A percentile compares a stretch with the other conserved stretches of the same genome.
Evolutionary conservation across 331 rosid species (phyloP).

Genomic region (Pyrus hybrid): DNA sequence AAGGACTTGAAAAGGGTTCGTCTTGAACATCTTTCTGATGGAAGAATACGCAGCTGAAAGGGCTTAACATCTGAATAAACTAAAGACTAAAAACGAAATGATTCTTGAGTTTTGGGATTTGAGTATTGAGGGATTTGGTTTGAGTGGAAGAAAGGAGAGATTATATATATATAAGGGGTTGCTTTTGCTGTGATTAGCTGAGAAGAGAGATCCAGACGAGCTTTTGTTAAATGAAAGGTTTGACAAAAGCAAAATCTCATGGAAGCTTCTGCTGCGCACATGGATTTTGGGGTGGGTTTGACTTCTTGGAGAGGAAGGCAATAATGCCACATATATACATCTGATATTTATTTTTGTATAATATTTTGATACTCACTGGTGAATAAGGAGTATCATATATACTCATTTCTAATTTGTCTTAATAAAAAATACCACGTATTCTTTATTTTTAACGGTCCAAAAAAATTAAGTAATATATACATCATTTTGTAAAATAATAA

Average conservation of each 20-base stretch:
- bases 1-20: slow-evolving; percentile 15
- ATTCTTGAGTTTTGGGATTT: not conserved
- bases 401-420: no score
- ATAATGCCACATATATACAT: not conserved
- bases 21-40: slow-evolving; percentile 28
- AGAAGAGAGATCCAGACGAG: slow-evolving; percentile 30
- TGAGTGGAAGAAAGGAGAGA: not conserved
- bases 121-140: not conserved
- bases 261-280: slow-evolving; percentile 36
- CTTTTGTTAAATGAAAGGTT: slow-evolving; percentile 29
- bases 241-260: slow-evolving; percentile 13
- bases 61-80: slow-evolving; percentile 28
- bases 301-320: slow-evolving; percentile 29
- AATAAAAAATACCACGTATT: no score
- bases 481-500: no score
- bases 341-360: not conserved
- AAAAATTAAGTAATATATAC: no score
- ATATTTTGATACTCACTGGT: no score
- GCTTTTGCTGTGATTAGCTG: not conserved
- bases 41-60: slow-evolving; percentile 39
- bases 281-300: slow-evolving; percentile 23
- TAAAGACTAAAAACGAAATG: not conserved
- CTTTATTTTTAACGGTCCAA: no score
- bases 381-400: no score
- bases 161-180: not conserved